phyloP scores from a whole-genome alignment of 2,329 filamentous ascomycete genomes.

The Domatiomyces catenatus region DNA sequence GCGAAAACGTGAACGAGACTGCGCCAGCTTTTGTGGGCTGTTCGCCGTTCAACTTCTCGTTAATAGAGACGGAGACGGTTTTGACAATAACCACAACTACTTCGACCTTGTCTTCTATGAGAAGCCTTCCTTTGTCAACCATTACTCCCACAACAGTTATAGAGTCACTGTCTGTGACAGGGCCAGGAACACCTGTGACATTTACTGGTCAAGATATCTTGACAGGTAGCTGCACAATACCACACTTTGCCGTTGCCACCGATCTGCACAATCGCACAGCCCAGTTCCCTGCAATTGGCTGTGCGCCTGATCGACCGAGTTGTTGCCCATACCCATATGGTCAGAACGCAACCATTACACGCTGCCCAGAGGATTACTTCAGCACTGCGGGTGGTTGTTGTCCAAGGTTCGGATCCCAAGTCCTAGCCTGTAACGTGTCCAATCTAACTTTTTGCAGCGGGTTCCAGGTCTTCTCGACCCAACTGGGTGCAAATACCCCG shows the following conservation, averaged over 20 bases:
- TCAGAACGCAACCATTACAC: conserved; percentile 10
- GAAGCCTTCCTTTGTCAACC: conserved; percentile 6
- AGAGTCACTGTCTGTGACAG: conserved; percentile 4
- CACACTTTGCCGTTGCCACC: conserved; percentile 15
- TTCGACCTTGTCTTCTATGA: conserved; percentile 4
- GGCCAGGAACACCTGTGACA: conserved; percentile 7
- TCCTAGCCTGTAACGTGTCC: background rate
- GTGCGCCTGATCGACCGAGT: conserved; percentile 10
- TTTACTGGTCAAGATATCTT: conserved; percentile 13
- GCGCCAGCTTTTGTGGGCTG: conserved; percentile 19
- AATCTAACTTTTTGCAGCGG: conserved; percentile 12
- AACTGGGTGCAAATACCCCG: conserved; percentile 14
- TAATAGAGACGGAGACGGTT: background rate
- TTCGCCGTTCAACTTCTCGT: conserved; percentile 10
- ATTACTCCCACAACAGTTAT: conserved; percentile 9
- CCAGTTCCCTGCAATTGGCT: conserved; percentile 16
- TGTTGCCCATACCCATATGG: conserved; percentile 15
- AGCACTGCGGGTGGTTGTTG: conserved; percentile 16
- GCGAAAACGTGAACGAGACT: conserved; percentile 15
- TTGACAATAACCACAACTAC: conserved; percentile 3
- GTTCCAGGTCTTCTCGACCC: conserved; percentile 16
- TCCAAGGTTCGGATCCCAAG: conserved; percentile 13
- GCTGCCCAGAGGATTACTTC: conserved; percentile 17
- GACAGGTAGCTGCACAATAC: conserved; percentile 17
- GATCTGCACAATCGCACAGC: conserved; percentile 5